These are phyloP conservation scores for Pythium biforme DNA, from an alignment of 352 stramenopile species.

Conservation along the genomic window DNA sequence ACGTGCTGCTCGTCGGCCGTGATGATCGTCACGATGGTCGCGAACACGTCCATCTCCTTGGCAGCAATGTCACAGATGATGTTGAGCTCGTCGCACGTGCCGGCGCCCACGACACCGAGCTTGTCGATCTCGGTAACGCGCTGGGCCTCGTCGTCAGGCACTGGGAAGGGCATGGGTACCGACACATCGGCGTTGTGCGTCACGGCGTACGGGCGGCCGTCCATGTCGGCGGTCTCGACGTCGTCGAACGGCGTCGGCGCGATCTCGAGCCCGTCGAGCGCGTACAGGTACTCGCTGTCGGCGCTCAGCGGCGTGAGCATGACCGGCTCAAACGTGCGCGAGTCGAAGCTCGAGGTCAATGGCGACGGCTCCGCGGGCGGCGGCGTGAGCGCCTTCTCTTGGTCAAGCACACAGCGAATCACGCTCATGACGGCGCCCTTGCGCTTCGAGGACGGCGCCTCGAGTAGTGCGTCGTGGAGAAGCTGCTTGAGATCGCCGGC, in stretches of 20 bases:
- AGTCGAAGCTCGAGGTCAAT: neutral
- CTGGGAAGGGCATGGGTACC: slow-evolving; percentile 34
- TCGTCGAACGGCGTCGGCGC: neutral
- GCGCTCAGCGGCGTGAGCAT: slow-evolving; percentile 17
- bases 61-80: slow-evolving; percentile 70
- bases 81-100: slow-evolving; percentile 54
- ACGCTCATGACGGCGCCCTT: slow-evolving; percentile 47
- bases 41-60: slow-evolving; percentile 53
- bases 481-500: slow-evolving; percentile 33
- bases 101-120: slow-evolving; percentile 35
- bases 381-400: slow-evolving; percentile 28
- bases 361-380: neutral
- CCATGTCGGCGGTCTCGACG: slow-evolving; percentile 37
- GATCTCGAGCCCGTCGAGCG: slow-evolving; percentile 18
- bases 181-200: slow-evolving; percentile 29
- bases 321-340: neutral
- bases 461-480: slow-evolving; percentile 38
- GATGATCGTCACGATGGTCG: slow-evolving; percentile 63
- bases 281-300: slow-evolving; percentile 20
- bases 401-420: slow-evolving; percentile 47
- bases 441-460: slow-evolving; percentile 30
- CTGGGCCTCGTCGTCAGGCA: slow-evolving; percentile 41
- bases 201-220: slow-evolving; percentile 40
- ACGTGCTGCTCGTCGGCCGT: slow-evolving; percentile 44
- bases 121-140: slow-evolving; percentile 48